phyloP scores from a whole-genome alignment of 176 grass and related monocot species.

The Oryza officinalis region DNA sequence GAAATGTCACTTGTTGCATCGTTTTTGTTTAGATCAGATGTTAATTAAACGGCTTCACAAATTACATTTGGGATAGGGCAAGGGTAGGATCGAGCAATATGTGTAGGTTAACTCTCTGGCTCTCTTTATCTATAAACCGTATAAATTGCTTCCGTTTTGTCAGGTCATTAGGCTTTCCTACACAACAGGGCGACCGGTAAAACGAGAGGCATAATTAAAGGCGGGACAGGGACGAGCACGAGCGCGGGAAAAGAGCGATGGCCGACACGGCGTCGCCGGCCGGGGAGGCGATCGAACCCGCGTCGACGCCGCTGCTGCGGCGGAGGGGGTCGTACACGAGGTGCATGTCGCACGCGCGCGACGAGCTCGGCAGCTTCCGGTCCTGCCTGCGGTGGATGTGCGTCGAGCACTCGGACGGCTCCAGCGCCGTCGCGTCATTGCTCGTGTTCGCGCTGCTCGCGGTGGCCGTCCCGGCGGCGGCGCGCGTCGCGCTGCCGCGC shows the following conservation, averaged over 20 bases:
- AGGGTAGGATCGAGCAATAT: neutral
- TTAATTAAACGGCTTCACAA: neutral
- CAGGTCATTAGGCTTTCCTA: slow-evolving; percentile 34
- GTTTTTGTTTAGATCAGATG: neutral
- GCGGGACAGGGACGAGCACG: neutral
- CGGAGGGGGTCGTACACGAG: slow-evolving; percentile 48
- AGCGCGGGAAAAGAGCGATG: neutral
- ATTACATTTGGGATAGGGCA: neutral
- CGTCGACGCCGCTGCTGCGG: slow-evolving; percentile 42
- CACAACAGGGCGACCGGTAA: slow-evolving; percentile 36
- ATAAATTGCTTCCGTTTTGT: neutral
- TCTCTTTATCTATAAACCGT: neutral
- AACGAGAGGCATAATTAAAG: neutral
- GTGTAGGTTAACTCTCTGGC: neutral
- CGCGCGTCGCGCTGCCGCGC: slow-evolving; percentile 23
- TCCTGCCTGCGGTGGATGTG: slow-evolving; percentile 75
- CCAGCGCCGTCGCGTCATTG: slow-evolving; percentile 36
- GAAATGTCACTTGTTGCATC: neutral
- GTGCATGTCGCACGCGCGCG: slow-evolving; percentile 52
- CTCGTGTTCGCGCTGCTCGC: slow-evolving; percentile 44
- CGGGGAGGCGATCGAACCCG: neutral
- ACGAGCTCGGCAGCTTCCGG: slow-evolving; percentile 72
- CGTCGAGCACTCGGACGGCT: slow-evolving; percentile 50
- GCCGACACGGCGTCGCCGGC: slow-evolving; percentile 6
- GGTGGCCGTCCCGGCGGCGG: slow-evolving; percentile 20